Base-by-base conservation (phyloP, 306 rosid genomes). In the Vachellia collinsii region DNA sequence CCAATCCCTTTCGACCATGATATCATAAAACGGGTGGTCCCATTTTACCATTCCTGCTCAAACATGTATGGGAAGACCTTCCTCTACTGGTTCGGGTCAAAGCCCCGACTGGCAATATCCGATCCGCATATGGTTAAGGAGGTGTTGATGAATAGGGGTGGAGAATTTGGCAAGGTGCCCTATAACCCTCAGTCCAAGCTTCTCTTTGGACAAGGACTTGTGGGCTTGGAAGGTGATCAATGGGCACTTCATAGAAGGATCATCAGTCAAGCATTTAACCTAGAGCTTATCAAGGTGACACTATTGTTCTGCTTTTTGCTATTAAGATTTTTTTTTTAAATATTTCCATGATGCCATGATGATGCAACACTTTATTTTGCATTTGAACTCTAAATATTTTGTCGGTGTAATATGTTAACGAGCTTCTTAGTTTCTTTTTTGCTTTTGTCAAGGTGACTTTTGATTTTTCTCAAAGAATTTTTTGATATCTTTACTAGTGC, bases 71-170 rank as follows among this genome's bases (percentile, higher is more conserved):
- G 98, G 79, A 90, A 87, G 78, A 87, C 77, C 17, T 88, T 90
- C 70, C 44, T 94, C 2, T 85, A 87, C 82, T 92, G 91, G 98
- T 92, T 92, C 75, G 97, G 98, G 85, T 62, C 90, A 8, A 81
- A 43, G 1, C 92, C 98, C 17, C 81, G 95, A 64, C 77, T 94
- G 85, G 92, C 86, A 0, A 63, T 90, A 78, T 80, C 91, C 61
- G 94, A 94, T 76, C 97, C 92, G 77, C 89, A 89, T 0, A 11
- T 86, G 88, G 77, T 92, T 3, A 92, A 90, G 85, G 94, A 90
- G 59, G 90, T 92, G 61, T 80, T 92, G 25, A 29, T 78, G 74
- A 85, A 88, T 34, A 79, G 85, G 10, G 17, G 85, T 39, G 90
- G 89, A 4, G 78, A 79, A 6, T 87, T 85, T 76, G 69, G 47